These are phyloP conservation scores for Zanthoxylum bungeanum DNA, from an alignment of 345 rosid species.

Conservation along the genomic window DNA sequence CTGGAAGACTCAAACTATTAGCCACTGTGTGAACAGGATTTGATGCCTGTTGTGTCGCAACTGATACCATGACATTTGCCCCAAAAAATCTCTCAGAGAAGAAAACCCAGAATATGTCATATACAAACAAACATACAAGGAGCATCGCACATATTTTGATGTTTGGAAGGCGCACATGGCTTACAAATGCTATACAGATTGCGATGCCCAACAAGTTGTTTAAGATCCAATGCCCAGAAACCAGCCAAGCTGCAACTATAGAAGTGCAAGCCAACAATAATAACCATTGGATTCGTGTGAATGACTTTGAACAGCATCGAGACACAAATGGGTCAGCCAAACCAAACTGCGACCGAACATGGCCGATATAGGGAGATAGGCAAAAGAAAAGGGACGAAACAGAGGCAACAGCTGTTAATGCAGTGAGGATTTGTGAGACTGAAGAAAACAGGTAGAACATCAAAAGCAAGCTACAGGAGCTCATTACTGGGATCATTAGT, in stretches of 20 bases:
- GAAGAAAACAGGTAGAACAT: slow-evolving; percentile 96
- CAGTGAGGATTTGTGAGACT: slow-evolving; percentile 86
- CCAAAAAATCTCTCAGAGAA: slow-evolving; percentile 98
- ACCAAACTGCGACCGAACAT: slow-evolving; percentile 58
- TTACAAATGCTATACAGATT: slow-evolving; percentile 88
- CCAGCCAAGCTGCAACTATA: slow-evolving; percentile 82
- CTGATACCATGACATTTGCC: slow-evolving; percentile 98
- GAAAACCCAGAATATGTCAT: slow-evolving; percentile 99
- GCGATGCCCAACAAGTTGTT: slow-evolving; percentile 94
- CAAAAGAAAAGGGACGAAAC: slow-evolving; percentile 88
- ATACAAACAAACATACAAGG: slow-evolving; percentile 76
- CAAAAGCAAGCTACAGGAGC: slow-evolving; percentile 95
- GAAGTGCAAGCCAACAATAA: slow-evolving; percentile 45
- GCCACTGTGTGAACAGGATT: slow-evolving; percentile 97
- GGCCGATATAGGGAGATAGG: slow-evolving; percentile 56
- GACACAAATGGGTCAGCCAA: slow-evolving; percentile 83
- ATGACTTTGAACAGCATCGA: slow-evolving; percentile 80
- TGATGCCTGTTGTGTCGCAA: slow-evolving; percentile 93
- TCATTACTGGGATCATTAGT: slow-evolving; percentile 91
- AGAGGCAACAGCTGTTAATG: slow-evolving; percentile 87
- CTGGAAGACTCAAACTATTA: slow-evolving; percentile 91
- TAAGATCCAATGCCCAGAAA: slow-evolving; percentile 94
- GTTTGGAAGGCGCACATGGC: slow-evolving; percentile 96
- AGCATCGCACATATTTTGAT: slow-evolving; percentile 92
- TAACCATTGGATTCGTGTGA: slow-evolving; percentile 69